Percentiles rank a stretch among this genome's conserved stretches.
Conservation (phyloP, 2,329 filamentous ascomycete genomes). For the Alternaria atra region DNA sequence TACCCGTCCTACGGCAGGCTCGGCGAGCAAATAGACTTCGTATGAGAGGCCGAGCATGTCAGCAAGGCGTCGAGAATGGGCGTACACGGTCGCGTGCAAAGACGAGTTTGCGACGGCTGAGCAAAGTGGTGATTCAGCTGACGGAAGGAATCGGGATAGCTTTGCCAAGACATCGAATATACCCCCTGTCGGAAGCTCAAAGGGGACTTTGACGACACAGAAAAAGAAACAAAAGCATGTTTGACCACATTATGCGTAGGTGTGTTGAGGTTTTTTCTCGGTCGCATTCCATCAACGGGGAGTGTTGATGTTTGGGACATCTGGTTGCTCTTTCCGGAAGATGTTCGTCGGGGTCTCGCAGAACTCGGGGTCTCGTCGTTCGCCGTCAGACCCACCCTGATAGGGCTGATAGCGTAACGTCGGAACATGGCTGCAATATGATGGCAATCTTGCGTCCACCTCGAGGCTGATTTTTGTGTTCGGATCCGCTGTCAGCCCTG, state of each 20-base stretch:
- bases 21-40: conserved; percentile 12
- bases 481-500: neutral
- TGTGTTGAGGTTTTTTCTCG: accelerated
- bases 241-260: accelerated
- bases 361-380: conserved; percentile 20
- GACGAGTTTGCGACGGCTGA: conserved; percentile 29
- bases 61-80: conserved; percentile 8
- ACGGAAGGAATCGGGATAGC: conserved; percentile 24
- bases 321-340: conserved; percentile 16
- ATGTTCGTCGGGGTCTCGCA: conserved; percentile 26
- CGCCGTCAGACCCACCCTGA: conserved; percentile 17
- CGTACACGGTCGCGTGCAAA: conserved; percentile 25
- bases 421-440: neutral
- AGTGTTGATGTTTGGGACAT: neutral
- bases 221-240: neutral
- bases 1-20: conserved; percentile 11
- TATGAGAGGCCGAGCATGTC: conserved; percentile 12
- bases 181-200: neutral
- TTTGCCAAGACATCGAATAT: neutral
- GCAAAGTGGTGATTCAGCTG: conserved; percentile 15
- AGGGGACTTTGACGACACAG: neutral
- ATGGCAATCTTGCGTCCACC: neutral
- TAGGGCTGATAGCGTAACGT: conserved; percentile 9
- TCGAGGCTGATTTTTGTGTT: neutral
- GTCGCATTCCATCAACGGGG: neutral